Percentiles rank a stretch among this genome's conserved stretches.
Evolutionary conservation across 2,329 filamentous ascomycete genomes (phyloP).

Genomic region (Ophiostoma sp.): DNA sequence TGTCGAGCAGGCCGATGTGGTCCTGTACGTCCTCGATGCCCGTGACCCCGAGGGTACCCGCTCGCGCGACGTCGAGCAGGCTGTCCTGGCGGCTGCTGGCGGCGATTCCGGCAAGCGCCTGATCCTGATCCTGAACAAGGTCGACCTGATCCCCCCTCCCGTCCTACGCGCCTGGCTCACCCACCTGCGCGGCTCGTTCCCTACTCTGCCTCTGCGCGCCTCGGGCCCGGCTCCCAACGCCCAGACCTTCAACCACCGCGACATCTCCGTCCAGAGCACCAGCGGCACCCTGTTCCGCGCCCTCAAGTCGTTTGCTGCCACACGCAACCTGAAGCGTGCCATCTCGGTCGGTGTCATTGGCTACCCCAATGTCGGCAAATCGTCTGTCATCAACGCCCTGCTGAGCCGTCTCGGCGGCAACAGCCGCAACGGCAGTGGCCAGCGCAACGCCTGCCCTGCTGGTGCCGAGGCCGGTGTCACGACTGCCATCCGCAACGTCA

Average conservation of each 20-base stretch:
- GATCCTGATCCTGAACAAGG: slow-evolving; percentile 92
- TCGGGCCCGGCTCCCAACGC: slow-evolving; percentile 78
- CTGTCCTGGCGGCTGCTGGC: slow-evolving; percentile 78
- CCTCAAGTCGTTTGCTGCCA: slow-evolving; percentile 80
- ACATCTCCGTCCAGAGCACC: slow-evolving; percentile 80
- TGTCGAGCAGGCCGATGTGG: slow-evolving; percentile 79
- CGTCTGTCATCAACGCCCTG: slow-evolving; percentile 91
- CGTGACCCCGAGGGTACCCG: slow-evolving; percentile 86
- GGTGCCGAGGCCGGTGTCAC: slow-evolving; percentile 91
- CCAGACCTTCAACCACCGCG: slow-evolving; percentile 86
- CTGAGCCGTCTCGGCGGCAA: slow-evolving; percentile 68
- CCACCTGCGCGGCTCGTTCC: slow-evolving; percentile 83
- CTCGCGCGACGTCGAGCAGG: slow-evolving; percentile 83
- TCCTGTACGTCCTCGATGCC: slow-evolving; percentile 89
- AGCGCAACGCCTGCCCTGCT: slow-evolving; percentile 68
- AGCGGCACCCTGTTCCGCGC: slow-evolving; percentile 80
- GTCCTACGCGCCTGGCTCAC: slow-evolving; percentile 80
- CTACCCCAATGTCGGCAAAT: slow-evolving; percentile 95
- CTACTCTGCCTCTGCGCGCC: slow-evolving; percentile 81
- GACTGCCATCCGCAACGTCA: slow-evolving; percentile 80
- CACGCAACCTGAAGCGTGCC: slow-evolving; percentile 78
- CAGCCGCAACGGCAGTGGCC: slow-evolving; percentile 49
- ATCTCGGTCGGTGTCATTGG: slow-evolving; percentile 90
- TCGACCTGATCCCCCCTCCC: slow-evolving; percentile 77
- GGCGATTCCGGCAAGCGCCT: slow-evolving; percentile 60